Base-by-base conservation (phyloP, 2,329 filamentous ascomycete genomes). In the Apiospora marii region DNA sequence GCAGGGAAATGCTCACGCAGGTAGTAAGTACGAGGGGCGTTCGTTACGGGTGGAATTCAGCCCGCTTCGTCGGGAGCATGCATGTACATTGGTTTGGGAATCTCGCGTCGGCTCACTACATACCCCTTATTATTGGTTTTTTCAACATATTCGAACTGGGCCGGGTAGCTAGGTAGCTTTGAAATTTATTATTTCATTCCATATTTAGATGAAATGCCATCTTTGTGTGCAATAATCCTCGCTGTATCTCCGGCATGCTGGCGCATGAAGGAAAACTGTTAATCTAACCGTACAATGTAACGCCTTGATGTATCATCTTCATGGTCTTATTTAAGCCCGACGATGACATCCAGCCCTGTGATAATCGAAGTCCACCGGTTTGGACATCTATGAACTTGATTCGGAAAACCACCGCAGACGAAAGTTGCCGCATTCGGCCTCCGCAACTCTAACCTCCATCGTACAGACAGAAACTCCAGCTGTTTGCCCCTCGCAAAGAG, bases 101-200 rank as follows among this genome's bases (percentile, higher is more conserved):
- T 61, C 19, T 61, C 19, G 53, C 30, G 16, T 61, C 53, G 16
- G 53, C 53, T 22, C 53, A 37, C 34, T 30, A 61, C 53, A 49
- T 49, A 49, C 53, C 51, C 53, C 53, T 61, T 61, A 34, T 58
- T 34, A 58, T 61, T 34, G 27, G 30, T 61, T 61, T 61, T 22
- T 61, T 61, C 53, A 61, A 61, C 53, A 61, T n/a, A 49, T 19
- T 61, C 34, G 16, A 61, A 61, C 53, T 37, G 19, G 30, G 16
- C 53, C 34, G 53, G 37, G 7, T 30, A 30, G 27, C 8, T 41
- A 41, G 37, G 8, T 41, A 41, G 37, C 37, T 41, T 41, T 41
- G 5, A 41, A 41, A 41, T 41, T 10, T 10, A 41, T 41, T 41
- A 10, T 41, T 41, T 41, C 10, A 10, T 41, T 49, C 22, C 46